Conservation (phyloP, 345 rosid genomes). For the Aethionema arabicum region DNA sequence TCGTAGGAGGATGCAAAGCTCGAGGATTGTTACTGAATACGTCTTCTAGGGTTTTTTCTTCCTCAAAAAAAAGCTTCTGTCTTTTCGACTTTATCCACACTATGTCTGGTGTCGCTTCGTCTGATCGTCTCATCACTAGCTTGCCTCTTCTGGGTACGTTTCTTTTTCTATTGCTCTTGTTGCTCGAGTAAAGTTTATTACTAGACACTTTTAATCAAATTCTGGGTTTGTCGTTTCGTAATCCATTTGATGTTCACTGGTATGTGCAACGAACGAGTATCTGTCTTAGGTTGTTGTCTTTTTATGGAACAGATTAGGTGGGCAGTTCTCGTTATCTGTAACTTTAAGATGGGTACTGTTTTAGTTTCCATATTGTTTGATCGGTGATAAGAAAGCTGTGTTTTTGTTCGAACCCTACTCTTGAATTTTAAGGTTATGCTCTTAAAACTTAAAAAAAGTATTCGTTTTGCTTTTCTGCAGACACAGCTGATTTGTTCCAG, state of each 20-base stretch:
- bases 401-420: neutral
- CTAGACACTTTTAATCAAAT: too few species aligned
- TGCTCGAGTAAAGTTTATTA: too few species aligned
- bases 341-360: too few species aligned
- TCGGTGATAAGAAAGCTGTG: too few species aligned
- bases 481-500: slow-evolving; percentile 59
- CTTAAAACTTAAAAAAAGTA: slow-evolving; percentile 10
- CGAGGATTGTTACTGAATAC: neutral
- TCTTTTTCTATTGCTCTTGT: neutral
- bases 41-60: slow-evolving; percentile 41
- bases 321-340: too few species aligned
- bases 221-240: too few species aligned
- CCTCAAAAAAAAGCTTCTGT: slow-evolving; percentile 19
- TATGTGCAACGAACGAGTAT: too few species aligned
- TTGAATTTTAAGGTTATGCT: slow-evolving; percentile 19
- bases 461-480: slow-evolving; percentile 35
- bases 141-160: slow-evolving; percentile 50
- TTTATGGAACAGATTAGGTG: too few species aligned
- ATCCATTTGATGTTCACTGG: too few species aligned
- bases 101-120: slow-evolving; percentile 53
- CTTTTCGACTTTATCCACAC: slow-evolving; percentile 15
- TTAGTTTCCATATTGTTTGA: too few species aligned
- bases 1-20: too few species aligned
- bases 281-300: too few species aligned
- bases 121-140: slow-evolving; percentile 55